phyloP scores from a whole-genome alignment of 768 basidiomycete genomes.

The Amanita exitialis region DNA sequence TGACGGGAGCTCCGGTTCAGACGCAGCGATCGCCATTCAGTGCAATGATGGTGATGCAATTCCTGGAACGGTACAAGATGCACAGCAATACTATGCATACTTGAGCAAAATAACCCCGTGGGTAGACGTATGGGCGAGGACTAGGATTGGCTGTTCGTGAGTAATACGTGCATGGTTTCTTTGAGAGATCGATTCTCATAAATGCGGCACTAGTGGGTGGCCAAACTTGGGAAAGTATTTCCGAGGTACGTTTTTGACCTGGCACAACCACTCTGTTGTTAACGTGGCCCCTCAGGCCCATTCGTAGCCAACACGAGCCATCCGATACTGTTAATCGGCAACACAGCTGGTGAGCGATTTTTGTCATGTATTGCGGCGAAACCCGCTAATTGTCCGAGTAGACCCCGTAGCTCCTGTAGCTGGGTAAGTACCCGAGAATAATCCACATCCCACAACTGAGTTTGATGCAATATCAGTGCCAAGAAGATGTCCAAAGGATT shows the following conservation, averaged over 20 bases:
- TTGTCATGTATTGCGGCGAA: background rate
- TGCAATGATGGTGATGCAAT: conserved; percentile 27
- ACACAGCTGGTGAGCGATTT: conserved; percentile 12
- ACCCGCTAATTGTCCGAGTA: background rate
- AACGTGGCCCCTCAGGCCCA: conserved; percentile 12
- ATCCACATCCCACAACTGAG: too few relatives aligned
- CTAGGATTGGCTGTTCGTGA: conserved; percentile 21
- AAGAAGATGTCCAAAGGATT: conserved; percentile 10
- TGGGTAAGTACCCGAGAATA: background rate
- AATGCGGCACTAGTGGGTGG: background rate
- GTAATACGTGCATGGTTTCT: conserved; percentile 12
- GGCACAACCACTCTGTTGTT: background rate
- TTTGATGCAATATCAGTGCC: conserved; percentile 1
- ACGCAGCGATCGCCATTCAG: conserved; percentile 11
- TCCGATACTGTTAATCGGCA: conserved; percentile 20
- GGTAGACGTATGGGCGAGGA: conserved; percentile 21
- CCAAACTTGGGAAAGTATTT: background rate
- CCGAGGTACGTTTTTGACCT: background rate
- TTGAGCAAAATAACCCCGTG: conserved; percentile 17
- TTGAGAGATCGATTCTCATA: background rate
- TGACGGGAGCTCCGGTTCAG: background rate
- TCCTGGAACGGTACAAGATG: conserved; percentile 16
- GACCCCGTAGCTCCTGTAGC: conserved; percentile 3
- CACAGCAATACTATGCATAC: conserved; percentile 18
- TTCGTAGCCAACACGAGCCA: conserved; percentile 20